phyloP scores from a whole-genome alignment of 176 grass and related monocot genomes.

The Oryza meridionalis region DNA sequence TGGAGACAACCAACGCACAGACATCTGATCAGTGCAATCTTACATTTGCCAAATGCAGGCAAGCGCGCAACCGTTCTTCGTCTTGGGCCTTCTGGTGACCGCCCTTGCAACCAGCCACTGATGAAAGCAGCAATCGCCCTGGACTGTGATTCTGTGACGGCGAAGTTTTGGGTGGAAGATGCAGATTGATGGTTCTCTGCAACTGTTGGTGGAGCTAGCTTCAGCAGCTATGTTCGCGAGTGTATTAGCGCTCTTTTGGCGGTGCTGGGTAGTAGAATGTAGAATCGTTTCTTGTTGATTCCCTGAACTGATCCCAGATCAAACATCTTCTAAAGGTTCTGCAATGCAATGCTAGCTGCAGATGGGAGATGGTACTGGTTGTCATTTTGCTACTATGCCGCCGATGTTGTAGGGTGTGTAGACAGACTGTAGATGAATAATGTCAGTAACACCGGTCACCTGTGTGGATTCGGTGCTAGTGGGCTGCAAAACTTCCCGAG shows the following conservation, averaged over 20 bases:
- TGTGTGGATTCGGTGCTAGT: no score
- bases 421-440: conserved; percentile 5
- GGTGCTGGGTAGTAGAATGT: conserved; percentile 7
- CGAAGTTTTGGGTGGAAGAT: not conserved
- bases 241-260: not conserved
- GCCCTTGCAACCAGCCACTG: conserved; percentile 60
- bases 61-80: conserved; percentile 75
- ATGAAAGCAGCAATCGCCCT: not conserved
- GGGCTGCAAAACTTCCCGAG: not conserved
- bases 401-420: not conserved
- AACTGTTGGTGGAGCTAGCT: conserved; percentile 11
- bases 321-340: not conserved
- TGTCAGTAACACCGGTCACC: not conserved
- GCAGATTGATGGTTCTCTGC: not conserved
- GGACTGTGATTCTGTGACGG: not conserved
- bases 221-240: not conserved
- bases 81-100: conserved; percentile 70
- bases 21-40: not conserved
- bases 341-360: not conserved
- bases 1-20: not conserved
- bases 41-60: conserved; percentile 38
- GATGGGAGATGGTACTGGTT: not conserved
- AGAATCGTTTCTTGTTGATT: not conserved
- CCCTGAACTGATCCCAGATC: not conserved
- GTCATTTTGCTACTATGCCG: not conserved